Base-by-base conservation (phyloP, 2,329 filamentous ascomycete genomes). In the Microthyrium microscopicum region DNA sequence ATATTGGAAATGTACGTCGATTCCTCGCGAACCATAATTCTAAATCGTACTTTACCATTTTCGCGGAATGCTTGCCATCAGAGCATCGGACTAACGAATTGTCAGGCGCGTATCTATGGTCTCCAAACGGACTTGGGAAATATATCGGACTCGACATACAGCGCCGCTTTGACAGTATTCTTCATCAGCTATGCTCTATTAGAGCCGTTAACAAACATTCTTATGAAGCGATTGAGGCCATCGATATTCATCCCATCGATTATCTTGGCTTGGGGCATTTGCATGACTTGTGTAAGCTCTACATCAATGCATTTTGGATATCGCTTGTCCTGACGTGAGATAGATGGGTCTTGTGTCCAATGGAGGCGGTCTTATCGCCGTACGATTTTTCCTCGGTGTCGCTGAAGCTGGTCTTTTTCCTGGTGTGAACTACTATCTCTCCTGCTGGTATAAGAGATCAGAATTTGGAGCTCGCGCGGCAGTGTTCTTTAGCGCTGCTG, bases 151-250 rank as follows among this genome's bases (percentile, higher is more conserved):
- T 25, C n/a, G n/a, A n/a, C n/a, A 47, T 92, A 84, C 57, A 85
- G 85, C 51, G 62, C 68, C 16, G 69, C 74, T 0, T 62, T 92
- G 5, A 81, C 78, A 21, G 35, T 39, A 44, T 92, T 92, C 59
- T 92, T 91, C 57, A 64, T 91, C 31, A 83, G 78, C 1, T 93
- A 93, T 50, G 67, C 79, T 2, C 55, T 84, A 21, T 84, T 82
- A 41, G 82, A 89, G 51, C 72, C 73, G 0, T 45, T 84, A 27
- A 83, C 80, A 39, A 91, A 92, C 50, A 61, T 87, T 29, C 55
- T 92, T 17, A 70, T 92, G 38, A 92, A 91, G 56, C 67, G 64
- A 13, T 58, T 81, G 40, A 66, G 73, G 1, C 84, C 84, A 0
- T 81, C 76, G 25, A 57, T 85, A 34, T 93, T 91, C 49, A 72